These are phyloP conservation scores for Fusarium oxysporum DNA, from an alignment of 2,329 filamentous ascomycete genomes.

Conservation along the genomic window DNA sequence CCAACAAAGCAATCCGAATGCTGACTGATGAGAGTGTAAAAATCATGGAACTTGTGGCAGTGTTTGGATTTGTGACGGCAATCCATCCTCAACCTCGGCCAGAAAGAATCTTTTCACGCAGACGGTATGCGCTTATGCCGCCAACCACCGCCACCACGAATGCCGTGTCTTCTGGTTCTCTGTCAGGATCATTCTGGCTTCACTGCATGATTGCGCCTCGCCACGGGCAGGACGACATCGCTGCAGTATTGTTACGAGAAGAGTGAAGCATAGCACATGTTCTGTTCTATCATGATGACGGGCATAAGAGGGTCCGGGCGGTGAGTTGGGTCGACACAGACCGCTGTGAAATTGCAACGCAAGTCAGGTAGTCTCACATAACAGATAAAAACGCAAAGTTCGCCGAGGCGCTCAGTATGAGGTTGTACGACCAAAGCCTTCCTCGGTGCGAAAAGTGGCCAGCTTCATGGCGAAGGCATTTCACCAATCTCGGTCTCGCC, in stretches of 20 bases:
- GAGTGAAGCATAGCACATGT: not conserved
- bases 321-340: slow-evolving; percentile 26
- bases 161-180: slow-evolving; percentile 1
- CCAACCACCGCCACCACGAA: slow-evolving; percentile 23
- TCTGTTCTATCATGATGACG: not conserved
- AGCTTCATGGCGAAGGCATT: slow-evolving; percentile 22
- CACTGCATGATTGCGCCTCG: slow-evolving; percentile 15
- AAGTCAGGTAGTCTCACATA: slow-evolving; percentile 17
- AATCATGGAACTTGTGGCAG: slow-evolving; percentile 29
- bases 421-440: slow-evolving; percentile 22
- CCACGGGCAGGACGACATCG: slow-evolving; percentile 13
- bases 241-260: slow-evolving; percentile 5
- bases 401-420: slow-evolving; percentile 21
- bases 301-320: not conserved
- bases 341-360: slow-evolving; percentile 22
- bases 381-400: slow-evolving; percentile 26
- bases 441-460: slow-evolving; percentile 9
- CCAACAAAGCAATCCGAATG: slow-evolving; percentile 17
- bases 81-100: slow-evolving; percentile 15
- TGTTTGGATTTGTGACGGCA: slow-evolving; percentile 18
- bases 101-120: not conserved
- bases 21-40: slow-evolving; percentile 19
- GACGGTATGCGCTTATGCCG: slow-evolving; percentile 5
- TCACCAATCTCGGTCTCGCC: slow-evolving; percentile 22
- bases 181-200: slow-evolving; percentile 9